phyloP scores from a whole-genome alignment of 371 early-diverging fungal species.

The Mucor saturninus region DNA sequence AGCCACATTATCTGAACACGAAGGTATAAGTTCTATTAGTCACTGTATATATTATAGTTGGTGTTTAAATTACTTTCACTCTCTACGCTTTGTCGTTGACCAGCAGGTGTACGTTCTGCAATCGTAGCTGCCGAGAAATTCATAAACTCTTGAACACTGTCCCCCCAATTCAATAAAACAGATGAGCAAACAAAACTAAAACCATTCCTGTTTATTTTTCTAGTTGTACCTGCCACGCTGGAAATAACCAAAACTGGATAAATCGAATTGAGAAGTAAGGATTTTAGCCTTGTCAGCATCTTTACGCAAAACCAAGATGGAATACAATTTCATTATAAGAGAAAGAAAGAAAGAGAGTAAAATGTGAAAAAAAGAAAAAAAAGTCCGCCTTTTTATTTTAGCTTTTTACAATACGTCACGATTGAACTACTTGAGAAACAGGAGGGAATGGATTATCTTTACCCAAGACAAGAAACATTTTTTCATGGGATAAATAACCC shows the following conservation, averaged over 20 bases:
- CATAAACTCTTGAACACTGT: conserved; percentile 89
- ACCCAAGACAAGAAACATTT: conserved; percentile 75
- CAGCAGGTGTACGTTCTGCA: conserved; percentile 84
- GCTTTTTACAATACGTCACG: conserved; percentile 1
- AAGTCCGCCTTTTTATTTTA: no score
- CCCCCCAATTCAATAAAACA: not conserved
- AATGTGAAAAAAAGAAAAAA: conserved; percentile 9
- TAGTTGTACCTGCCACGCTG: conserved; percentile 77
- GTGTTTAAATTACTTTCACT: conserved; percentile 70
- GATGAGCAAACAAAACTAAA: not conserved
- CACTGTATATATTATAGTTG: not conserved
- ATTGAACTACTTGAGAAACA: conserved; percentile 29
- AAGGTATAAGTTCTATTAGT: not conserved
- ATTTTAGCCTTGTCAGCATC: conserved; percentile 53
- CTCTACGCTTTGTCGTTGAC: conserved; percentile 86
- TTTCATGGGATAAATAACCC: conserved; percentile 88
- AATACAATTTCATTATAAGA: conserved; percentile 59
- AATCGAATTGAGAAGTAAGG: conserved; percentile 71
- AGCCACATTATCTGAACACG: conserved; percentile 74
- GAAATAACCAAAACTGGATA: conserved; percentile 88
- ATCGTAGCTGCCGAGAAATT: conserved; percentile 85
- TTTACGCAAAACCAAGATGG: conserved; percentile 58
- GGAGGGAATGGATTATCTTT: conserved; percentile 81
- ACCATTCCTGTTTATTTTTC: not conserved
- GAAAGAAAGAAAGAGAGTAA: conserved; percentile 5